Conservation (phyloP, 2,329 filamentous ascomycete genomes). For the Chrysosporium keratinophilum region DNA sequence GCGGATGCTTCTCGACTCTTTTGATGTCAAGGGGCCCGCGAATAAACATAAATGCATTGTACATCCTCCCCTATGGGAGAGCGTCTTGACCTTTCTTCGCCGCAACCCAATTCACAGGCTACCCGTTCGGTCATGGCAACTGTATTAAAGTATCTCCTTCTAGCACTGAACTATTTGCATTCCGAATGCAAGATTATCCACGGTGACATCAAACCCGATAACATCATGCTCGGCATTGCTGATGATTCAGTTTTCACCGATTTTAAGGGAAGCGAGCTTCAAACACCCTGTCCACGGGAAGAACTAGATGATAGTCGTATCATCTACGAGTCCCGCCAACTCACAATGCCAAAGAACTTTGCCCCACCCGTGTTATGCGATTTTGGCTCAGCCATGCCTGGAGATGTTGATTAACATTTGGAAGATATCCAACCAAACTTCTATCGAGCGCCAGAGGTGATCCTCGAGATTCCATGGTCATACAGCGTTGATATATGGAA, state of each 20-base stretch:
- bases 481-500: conserved; percentile 46
- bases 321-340: conserved; percentile 22
- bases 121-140: conserved; percentile 12
- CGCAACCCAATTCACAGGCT: conserved; percentile 15
- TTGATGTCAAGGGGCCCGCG: conserved; percentile 21
- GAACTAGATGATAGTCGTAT: conserved; percentile 15
- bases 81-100: conserved; percentile 14
- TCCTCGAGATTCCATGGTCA: conserved; percentile 38
- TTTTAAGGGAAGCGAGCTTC: conserved; percentile 21
- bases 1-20: conserved; percentile 23
- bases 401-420: conserved; percentile 7
- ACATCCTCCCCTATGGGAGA: conserved; percentile 18
- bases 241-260: conserved; percentile 21
- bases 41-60: conserved; percentile 21
- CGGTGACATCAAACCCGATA: conserved; percentile 22
- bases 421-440: conserved; percentile 23
- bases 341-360: conserved; percentile 19
- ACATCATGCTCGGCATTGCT: conserved; percentile 22
- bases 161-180: conserved; percentile 30
- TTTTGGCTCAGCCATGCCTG: conserved; percentile 18
- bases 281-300: conserved; percentile 20
- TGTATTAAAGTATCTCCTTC: conserved; percentile 12
- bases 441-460: conserved; percentile 38
- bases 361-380: conserved; percentile 23
- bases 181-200: conserved; percentile 30